Percentiles rank a stretch among this genome's conserved stretches.
Evolutionary conservation across 441 rosid genomes (phyloP).

Genomic region (Populus hybrid): DNA sequence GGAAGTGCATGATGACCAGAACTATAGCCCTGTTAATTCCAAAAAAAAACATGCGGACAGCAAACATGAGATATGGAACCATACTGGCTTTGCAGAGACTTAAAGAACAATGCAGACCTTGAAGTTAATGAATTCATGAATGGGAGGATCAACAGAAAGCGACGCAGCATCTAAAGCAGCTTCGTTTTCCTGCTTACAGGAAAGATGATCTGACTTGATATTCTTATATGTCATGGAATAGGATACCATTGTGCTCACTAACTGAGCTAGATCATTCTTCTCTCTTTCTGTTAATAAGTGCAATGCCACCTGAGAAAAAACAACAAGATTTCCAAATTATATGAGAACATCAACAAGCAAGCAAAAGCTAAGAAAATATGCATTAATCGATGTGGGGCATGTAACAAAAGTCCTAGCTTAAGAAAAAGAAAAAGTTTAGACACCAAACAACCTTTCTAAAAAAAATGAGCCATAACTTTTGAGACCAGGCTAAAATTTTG

Average conservation of each 20-base stretch:
- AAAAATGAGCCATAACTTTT: too few species aligned
- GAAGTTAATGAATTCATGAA: slow-evolving; percentile 61
- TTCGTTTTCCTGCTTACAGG: slow-evolving; percentile 42
- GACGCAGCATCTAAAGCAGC: slow-evolving; percentile 46
- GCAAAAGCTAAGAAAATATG: not conserved
- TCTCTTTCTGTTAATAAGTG: slow-evolving; percentile 76
- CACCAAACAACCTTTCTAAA: too few species aligned
- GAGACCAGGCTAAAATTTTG: too few species aligned
- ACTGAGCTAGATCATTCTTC: slow-evolving; percentile 62
- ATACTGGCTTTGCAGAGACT: not conserved
- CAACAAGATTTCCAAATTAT: slow-evolving; percentile 12
- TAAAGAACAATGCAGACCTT: slow-evolving; percentile 49
- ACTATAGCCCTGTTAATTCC: slow-evolving; percentile 54
- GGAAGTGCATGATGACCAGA: slow-evolving; percentile 63
- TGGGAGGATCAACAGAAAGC: slow-evolving; percentile 74
- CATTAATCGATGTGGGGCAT: too few species aligned
- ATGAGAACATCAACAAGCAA: slow-evolving; percentile 12
- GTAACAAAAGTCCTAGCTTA: not conserved
- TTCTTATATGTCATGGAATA: slow-evolving; percentile 74
- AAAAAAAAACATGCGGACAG: slow-evolving; percentile 22
- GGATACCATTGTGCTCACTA: slow-evolving; percentile 70
- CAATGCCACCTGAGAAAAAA: slow-evolving; percentile 65
- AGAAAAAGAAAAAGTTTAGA: too few species aligned
- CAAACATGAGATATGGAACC: not conserved
- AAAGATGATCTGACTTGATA: slow-evolving; percentile 42